Evolutionary conservation across 352 stramenopile species (phyloP), one percentile per base, ranked within the genome.

Genomic region (Hyaloperonospora brassicae): DNA sequence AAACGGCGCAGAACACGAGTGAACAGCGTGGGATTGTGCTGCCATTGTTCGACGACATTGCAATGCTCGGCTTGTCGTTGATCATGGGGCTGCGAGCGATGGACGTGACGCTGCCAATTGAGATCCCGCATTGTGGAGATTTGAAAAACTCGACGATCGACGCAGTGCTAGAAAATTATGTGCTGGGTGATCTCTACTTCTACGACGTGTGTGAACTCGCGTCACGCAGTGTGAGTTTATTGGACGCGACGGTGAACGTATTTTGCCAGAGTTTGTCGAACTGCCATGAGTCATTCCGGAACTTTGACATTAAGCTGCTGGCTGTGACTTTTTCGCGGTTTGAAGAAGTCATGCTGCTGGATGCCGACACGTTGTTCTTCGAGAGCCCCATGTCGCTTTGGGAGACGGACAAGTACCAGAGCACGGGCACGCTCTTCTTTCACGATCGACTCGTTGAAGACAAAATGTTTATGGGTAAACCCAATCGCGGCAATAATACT

Each of bases 391-490:
- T 53, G n/a, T 5, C 55, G 34, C 44, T 81, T 2, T 79, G 66
- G 55, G 52, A 64, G 5, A 60, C 57, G 0, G 36, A 44, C 4
- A 61, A 62, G 14, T 83, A 68, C 57, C 47, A 54, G 17, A 5
- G 27, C 0, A 70, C 64, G 2, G 72, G 72, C 30, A 77, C 61
- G 11, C 42, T 80, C 12, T 72, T 83, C 51, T 76, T 83, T 55
- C 62, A 77, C 42, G 72, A 82, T 50, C 70, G 70, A 17, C 66
- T 68, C 14, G 56, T 55, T 25, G 58, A 72, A 51, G 60, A 70
- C n/a, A 62, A 52, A 49, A 60, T 62, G 51, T 70, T 67, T 47
- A 61, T 75, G 62, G 60, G 27, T 31, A 31, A 31, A 3, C 27
- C 7, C 27, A 7, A 31, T 8, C 3, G 27, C 7, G 10, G 36